phyloP scores from a whole-genome alignment of 257 asterid genomes.

The Hygrophila difformis region DNA sequence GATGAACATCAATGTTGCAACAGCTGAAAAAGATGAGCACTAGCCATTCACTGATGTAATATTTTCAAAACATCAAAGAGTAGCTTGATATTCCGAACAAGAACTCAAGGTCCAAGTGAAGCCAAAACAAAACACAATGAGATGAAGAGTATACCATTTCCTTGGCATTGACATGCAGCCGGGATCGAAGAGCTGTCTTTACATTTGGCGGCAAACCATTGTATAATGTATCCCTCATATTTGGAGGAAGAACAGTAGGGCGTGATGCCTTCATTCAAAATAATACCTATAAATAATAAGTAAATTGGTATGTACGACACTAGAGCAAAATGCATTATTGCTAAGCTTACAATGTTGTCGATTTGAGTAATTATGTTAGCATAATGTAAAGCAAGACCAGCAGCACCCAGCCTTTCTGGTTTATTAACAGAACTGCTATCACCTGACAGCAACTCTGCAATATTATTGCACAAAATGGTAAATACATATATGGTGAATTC shows the following conservation, averaged over 20 bases:
- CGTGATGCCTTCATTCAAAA: conserved; percentile 46
- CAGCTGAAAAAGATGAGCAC: too few species aligned
- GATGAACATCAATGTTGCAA: too few species aligned
- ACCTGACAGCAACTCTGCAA: conserved; percentile 45
- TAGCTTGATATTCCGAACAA: too few species aligned
- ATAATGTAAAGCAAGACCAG: conserved; percentile 94
- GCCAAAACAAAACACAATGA: not conserved
- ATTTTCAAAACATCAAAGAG: not conserved
- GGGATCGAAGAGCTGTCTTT: conserved; percentile 35
- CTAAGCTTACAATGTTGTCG: conserved; percentile 72
- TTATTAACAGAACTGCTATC: conserved; percentile 36
- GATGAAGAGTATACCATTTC: conserved; percentile 34
- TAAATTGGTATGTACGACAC: not conserved
- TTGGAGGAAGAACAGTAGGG: conserved; percentile 66
- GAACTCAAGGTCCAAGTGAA: not conserved
- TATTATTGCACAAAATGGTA: conserved; percentile 11
- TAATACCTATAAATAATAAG: not conserved
- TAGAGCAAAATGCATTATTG: not conserved
- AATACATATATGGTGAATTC: not conserved
- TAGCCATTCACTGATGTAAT: too few species aligned
- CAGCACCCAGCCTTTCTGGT: conserved; percentile 77
- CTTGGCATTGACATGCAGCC: conserved; percentile 26
- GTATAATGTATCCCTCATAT: conserved; percentile 55
- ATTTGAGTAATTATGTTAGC: conserved; percentile 90
- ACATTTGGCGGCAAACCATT: conserved; percentile 52